Percentiles rank a stretch among this genome's conserved stretches.
Evolutionary conservation across 164 flowering plant species (phyloP).

Genomic region (Vitis labrusca): DNA sequence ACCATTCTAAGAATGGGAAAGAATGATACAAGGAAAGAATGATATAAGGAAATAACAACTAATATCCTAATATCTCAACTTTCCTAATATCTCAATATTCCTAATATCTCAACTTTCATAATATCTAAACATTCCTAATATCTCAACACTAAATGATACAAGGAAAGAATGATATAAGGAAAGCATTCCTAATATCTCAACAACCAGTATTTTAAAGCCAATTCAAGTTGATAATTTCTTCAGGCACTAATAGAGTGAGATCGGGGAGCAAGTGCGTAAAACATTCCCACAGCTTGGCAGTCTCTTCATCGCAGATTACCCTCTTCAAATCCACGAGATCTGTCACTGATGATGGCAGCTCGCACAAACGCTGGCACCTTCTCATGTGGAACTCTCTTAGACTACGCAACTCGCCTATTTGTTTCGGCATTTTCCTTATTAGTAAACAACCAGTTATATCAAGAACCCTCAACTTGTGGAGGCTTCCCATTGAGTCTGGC

Average conservation of each 20-base stretch:
- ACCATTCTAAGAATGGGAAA: no score
- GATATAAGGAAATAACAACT: no score
- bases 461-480: constrained; percentile 23
- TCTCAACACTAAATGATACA: no score
- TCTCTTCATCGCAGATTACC: constrained; percentile 39
- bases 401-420: constrained; percentile 26
- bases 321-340: constrained; percentile 21
- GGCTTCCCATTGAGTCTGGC: constrained; percentile 31
- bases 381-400: neutral
- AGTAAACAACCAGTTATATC: constrained; percentile 36
- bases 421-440: constrained; percentile 27
- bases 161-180: no score
- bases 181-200: no score
- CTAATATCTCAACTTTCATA: no score
- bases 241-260: constrained; percentile 12
- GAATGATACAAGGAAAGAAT: no score
- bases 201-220: constrained; percentile 14
- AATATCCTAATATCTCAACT: no score
- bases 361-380: constrained; percentile 2
- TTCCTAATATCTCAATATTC: no score
- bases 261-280: neutral
- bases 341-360: constrained; percentile 25
- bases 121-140: no score
- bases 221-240: constrained; percentile 26
- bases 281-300: constrained; percentile 21